Conservation (phyloP, 2,329 filamentous ascomycete genomes). For the Calonectria ilicicola region DNA sequence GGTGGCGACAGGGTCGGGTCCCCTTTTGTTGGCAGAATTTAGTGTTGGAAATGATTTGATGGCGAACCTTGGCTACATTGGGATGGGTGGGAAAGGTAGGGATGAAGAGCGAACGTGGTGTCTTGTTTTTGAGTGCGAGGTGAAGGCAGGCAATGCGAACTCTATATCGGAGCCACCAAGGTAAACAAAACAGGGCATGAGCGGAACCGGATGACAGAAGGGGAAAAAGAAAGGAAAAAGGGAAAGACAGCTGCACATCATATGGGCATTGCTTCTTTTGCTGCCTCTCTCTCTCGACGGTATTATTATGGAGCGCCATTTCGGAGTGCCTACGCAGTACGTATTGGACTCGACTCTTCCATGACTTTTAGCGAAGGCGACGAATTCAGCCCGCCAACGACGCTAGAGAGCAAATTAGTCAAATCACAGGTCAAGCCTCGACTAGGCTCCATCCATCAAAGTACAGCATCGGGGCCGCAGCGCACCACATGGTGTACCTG, state of each 20-base stretch:
- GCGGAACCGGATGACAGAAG: background rate
- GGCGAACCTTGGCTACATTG: constrained; percentile 4
- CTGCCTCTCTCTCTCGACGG: background rate
- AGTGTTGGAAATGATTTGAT: constrained; percentile 5
- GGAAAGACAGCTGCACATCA: background rate
- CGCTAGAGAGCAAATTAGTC: constrained; percentile 20
- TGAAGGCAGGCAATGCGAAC: constrained; percentile 5
- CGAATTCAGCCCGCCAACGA: constrained; percentile 19
- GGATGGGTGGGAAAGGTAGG: constrained; percentile 1
- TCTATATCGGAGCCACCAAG: background rate
- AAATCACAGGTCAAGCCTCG: constrained; percentile 10
- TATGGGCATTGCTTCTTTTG: background rate
- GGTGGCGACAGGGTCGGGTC: constrained; percentile 8
- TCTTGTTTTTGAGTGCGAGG: background rate
- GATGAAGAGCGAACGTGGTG: constrained; percentile 1
- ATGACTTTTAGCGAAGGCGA: constrained; percentile 16
- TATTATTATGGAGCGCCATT: constrained; percentile 3
- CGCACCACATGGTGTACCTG: background rate
- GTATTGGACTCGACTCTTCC: constrained; percentile 8
- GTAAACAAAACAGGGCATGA: background rate
- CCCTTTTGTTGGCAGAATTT: constrained; percentile 6
- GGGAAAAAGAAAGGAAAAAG: background rate
- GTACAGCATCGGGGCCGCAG: background rate
- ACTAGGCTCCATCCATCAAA: constrained; percentile 17
- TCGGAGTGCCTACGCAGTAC: constrained; percentile 1